These are phyloP conservation scores for Diaporthe vexans DNA, from an alignment of 2,329 filamentous ascomycete genomes.

Conservation along the genomic window DNA sequence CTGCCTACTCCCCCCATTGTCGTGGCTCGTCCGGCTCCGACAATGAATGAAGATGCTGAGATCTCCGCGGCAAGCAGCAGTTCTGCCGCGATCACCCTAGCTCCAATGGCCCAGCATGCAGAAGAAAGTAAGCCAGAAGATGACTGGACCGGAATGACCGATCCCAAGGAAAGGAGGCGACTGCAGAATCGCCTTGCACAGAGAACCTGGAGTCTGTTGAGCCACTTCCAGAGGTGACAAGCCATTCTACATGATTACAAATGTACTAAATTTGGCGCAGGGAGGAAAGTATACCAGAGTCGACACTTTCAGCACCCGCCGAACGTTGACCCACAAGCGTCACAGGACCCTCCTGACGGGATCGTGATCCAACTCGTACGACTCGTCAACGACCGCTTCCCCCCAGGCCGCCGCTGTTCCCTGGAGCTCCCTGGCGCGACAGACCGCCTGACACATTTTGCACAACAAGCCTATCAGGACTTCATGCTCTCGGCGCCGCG, in stretches of 20 bases:
- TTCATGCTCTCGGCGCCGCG: not conserved
- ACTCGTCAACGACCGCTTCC: not conserved
- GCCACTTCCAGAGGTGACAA: not conserved
- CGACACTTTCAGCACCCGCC: not conserved
- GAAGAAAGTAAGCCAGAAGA: not conserved
- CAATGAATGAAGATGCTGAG: constrained; percentile 1
- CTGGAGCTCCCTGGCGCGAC: not conserved
- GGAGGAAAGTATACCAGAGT: not conserved
- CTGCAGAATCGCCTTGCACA: not conserved
- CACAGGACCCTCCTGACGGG: constrained; percentile 1
- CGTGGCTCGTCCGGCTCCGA: not conserved
- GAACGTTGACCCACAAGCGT: not conserved
- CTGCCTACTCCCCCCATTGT: not conserved
- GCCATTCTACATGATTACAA: not conserved
- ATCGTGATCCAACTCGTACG: not conserved
- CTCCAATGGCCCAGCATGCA: not conserved
- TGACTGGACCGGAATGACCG: not conserved
- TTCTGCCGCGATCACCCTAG: not conserved
- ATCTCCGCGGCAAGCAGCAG: not conserved
- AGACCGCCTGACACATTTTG: not conserved
- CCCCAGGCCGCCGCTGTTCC: not conserved
- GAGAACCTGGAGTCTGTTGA: not conserved
- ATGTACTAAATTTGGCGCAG: not conserved
- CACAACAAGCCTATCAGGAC: constrained; percentile 6
- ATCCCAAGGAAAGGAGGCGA: not conserved